Conservation (phyloP, 495 filamentous ascomycete genomes). For the Pyrenula massariospora region DNA sequence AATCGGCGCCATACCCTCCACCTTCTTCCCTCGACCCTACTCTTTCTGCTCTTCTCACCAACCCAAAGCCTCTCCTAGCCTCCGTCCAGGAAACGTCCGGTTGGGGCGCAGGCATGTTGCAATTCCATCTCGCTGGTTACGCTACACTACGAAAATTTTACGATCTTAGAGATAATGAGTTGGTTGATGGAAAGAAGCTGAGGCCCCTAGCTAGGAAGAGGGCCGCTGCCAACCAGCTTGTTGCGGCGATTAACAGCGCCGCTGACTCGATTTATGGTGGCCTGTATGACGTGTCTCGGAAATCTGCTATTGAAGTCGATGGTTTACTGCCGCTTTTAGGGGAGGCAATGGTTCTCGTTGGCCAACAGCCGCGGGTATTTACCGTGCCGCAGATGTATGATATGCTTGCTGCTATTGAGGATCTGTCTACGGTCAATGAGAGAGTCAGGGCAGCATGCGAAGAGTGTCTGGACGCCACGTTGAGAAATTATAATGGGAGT, state of each 20-base stretch:
- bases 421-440: slow-evolving; percentile 63
- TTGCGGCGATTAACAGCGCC: slow-evolving; percentile 70
- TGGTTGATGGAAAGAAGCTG: slow-evolving; percentile 30
- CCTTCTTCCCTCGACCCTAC: slow-evolving; percentile 52
- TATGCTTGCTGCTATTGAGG: slow-evolving; percentile 70
- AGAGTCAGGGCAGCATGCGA: slow-evolving; percentile 59
- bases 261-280: slow-evolving; percentile 83
- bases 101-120: slow-evolving; percentile 68
- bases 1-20: slow-evolving; percentile 68
- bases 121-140: slow-evolving; percentile 78
- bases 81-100: slow-evolving; percentile 53
- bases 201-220: slow-evolving; percentile 34
- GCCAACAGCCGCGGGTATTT: slow-evolving; percentile 22
- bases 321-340: slow-evolving; percentile 73
- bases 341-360: slow-evolving; percentile 35
- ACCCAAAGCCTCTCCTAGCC: slow-evolving; percentile 53
- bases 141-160: slow-evolving; percentile 81
- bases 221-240: slow-evolving; percentile 58
- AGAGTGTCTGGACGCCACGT: slow-evolving; percentile 49
- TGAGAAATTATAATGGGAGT: slow-evolving; percentile 35
- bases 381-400: slow-evolving; percentile 56
- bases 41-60: slow-evolving; percentile 51
- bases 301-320: slow-evolving; percentile 74
- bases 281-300: slow-evolving; percentile 64
- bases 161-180: slow-evolving; percentile 62